These are phyloP conservation scores for Lasiodiplodia citricola DNA, from an alignment of 2,329 filamentous ascomycete species.

Conservation along the genomic window DNA sequence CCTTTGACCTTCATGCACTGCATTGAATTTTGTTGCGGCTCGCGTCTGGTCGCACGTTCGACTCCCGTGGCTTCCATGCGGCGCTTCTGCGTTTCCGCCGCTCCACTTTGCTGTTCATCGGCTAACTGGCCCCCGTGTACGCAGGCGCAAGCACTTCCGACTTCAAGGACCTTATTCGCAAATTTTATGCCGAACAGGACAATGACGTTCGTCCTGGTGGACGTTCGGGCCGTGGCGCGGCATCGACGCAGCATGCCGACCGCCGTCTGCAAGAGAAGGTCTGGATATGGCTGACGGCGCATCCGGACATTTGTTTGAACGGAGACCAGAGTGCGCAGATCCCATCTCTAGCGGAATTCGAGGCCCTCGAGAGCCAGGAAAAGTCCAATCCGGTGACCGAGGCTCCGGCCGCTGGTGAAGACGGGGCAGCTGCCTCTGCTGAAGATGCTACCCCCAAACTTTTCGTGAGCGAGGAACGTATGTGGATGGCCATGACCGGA, in stretches of 20 bases:
- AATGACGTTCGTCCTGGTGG: not conserved
- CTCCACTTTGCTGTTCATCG: constrained; percentile 21
- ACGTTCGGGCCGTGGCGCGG: constrained; percentile 1
- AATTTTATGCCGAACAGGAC: constrained; percentile 40
- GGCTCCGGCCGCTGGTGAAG: not conserved
- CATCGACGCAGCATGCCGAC: constrained; percentile 46
- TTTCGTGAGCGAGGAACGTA: constrained; percentile 59
- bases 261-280: constrained; percentile 58
- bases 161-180: constrained; percentile 45
- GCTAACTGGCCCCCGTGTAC: constrained; percentile 3
- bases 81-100: constrained; percentile 18
- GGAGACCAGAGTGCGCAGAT: constrained; percentile 34
- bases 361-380: constrained; percentile 34
- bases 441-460: constrained; percentile 34
- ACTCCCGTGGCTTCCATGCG: constrained; percentile 23
- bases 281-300: constrained; percentile 62
- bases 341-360: constrained; percentile 39
- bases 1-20: not conserved
- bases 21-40: not conserved
- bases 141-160: constrained; percentile 49
- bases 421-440: not conserved
- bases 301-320: constrained; percentile 61
- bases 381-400: not conserved
- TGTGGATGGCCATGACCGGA: constrained; percentile 65
- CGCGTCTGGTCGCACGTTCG: constrained; percentile 25